These are phyloP conservation scores for Lyophyllum semitale DNA, from an alignment of 768 basidiomycete species.

Conservation along the genomic window DNA sequence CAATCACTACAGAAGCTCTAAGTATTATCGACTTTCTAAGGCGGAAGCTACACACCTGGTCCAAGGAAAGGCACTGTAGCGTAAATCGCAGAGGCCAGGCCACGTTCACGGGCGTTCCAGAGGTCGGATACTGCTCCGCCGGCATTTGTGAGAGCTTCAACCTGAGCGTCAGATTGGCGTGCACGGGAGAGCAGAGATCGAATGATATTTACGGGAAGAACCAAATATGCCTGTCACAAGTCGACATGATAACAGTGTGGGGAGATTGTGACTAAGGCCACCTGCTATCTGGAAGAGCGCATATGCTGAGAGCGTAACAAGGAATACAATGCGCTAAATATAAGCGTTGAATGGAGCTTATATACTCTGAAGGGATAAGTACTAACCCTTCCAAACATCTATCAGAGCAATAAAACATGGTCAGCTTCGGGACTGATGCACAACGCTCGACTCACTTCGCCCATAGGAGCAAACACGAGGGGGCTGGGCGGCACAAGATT, in stretches of 20 bases:
- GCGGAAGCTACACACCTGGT: constrained; percentile 38
- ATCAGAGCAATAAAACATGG: neutral
- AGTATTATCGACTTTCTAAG: neutral
- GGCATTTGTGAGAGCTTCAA: constrained; percentile 58
- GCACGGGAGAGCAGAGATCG: neutral
- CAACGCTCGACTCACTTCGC: constrained; percentile 44
- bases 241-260: constrained; percentile 51
- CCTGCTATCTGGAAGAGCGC: constrained; percentile 56
- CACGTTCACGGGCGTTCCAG: constrained; percentile 60
- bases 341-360: no score
- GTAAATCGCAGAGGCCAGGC: constrained; percentile 59
- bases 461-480: constrained; percentile 57
- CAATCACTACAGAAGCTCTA: constrained; percentile 43
- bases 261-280: constrained; percentile 47
- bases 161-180: constrained; percentile 7
- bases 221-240: constrained; percentile 61
- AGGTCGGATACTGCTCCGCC: constrained; percentile 61
- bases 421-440: constrained; percentile 8
- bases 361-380: no score
- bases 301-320: constrained; percentile 52
- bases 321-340: constrained; percentile 57
- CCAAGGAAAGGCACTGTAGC: constrained; percentile 60
- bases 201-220: constrained; percentile 46
- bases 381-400: constrained; percentile 58
- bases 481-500: constrained; percentile 32